Evolutionary conservation across 1,139 yeast genomes (phyloP).

Genomic region (Debaryomyces sp.): DNA sequence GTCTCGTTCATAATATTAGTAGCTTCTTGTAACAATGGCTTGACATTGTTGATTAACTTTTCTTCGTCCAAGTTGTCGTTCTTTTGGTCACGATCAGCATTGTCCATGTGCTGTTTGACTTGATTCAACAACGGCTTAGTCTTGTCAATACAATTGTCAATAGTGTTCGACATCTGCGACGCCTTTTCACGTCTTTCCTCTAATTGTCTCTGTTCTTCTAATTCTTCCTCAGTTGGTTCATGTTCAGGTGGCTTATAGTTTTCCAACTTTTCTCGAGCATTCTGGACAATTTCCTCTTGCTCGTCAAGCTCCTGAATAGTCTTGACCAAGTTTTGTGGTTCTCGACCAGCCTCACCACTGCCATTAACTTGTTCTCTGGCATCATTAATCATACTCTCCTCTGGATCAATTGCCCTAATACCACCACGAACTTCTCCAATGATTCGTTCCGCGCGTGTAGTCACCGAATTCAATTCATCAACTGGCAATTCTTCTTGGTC

Average conservation of each 20-base stretch:
- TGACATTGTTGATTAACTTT: not conserved
- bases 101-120: not conserved
- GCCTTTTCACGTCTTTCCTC: not conserved
- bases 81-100: not conserved
- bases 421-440: not conserved
- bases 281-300: not conserved
- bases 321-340: not conserved
- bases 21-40: not conserved
- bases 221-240: not conserved
- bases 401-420: not conserved
- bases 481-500: not conserved
- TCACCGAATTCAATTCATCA: not conserved
- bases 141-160: not conserved
- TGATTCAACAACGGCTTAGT: not conserved
- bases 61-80: not conserved
- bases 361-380: not conserved
- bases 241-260: not conserved
- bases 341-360: not conserved
- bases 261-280: not conserved
- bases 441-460: not conserved
- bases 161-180: not conserved
- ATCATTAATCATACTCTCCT: not conserved
- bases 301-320: not conserved
- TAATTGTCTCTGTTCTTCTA: not conserved
- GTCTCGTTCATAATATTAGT: not conserved